Conservation (phyloP, 495 filamentous ascomycete genomes). For the Daldinia childiae region DNA sequence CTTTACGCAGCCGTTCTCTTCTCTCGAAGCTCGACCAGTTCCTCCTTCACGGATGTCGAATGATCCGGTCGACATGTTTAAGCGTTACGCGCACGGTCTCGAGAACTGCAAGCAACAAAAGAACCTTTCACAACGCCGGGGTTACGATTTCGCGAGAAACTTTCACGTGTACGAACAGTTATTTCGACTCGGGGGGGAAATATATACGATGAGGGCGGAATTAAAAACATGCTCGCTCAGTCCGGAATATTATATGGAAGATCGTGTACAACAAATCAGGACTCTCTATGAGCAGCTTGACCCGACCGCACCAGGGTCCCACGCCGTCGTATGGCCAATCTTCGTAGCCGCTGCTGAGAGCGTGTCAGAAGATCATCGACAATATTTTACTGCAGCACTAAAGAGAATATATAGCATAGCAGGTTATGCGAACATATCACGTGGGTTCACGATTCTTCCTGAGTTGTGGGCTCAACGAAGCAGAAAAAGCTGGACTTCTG, state of each 20-base stretch:
- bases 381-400: background rate
- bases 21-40: background rate
- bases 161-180: background rate
- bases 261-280: background rate
- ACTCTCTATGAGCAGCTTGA: background rate
- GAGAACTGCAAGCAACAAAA: background rate
- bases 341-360: background rate
- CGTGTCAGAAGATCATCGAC: background rate
- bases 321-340: background rate
- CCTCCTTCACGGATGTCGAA: background rate
- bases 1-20: background rate
- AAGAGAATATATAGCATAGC: background rate
- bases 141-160: background rate
- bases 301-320: background rate
- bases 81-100: background rate
- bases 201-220: background rate
- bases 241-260: background rate
- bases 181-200: background rate
- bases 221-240: background rate
- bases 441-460: slow-evolving; percentile 10
- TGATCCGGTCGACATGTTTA: slow-evolving; percentile 5
- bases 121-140: background rate
- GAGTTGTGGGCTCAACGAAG: slow-evolving; percentile 17
- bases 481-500: slow-evolving; percentile 13
- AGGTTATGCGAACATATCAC: background rate